phyloP scores from a whole-genome alignment of 208 protist species.

The Perkinsela sp. region DNA sequence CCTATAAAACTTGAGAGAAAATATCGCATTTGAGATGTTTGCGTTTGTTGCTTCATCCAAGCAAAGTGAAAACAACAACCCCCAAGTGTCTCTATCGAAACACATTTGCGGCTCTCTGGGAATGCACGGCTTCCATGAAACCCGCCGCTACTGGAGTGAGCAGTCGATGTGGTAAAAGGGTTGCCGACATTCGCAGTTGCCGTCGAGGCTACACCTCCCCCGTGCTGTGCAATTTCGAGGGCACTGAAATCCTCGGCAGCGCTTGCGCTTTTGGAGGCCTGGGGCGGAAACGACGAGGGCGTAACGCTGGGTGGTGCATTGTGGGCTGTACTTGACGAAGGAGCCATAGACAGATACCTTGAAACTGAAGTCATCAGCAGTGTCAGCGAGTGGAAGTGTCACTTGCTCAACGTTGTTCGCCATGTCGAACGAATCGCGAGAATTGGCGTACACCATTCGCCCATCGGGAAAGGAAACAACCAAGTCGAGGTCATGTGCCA shows the following conservation, averaged over 20 bases:
- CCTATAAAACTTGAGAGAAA: background rate
- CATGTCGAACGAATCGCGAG: conserved; percentile 1
- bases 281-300: conserved; percentile 5
- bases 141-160: conserved; percentile 1
- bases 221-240: conserved; percentile 1
- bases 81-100: too few relatives aligned
- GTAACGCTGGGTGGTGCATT: background rate
- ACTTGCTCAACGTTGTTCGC: conserved; percentile 7
- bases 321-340: background rate
- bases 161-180: conserved; percentile 6
- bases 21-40: background rate
- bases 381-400: background rate
- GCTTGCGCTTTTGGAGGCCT: background rate
- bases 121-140: conserved; percentile 1
- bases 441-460: background rate
- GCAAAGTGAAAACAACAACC: too few relatives aligned
- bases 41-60: too few relatives aligned
- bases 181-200: conserved; percentile 1
- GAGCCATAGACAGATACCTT: conserved; percentile 3
- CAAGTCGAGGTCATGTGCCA: conserved; percentile 52
- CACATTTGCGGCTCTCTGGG: too few relatives aligned
- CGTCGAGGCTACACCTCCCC: conserved; percentile 1
- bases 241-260: background rate
- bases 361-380: background rate
- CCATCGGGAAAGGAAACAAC: conserved; percentile 14